Percentiles rank a stretch among this genome's conserved stretches.
Conservation (phyloP, 306 rosid species). For the Pachyrhizus erosus region DNA sequence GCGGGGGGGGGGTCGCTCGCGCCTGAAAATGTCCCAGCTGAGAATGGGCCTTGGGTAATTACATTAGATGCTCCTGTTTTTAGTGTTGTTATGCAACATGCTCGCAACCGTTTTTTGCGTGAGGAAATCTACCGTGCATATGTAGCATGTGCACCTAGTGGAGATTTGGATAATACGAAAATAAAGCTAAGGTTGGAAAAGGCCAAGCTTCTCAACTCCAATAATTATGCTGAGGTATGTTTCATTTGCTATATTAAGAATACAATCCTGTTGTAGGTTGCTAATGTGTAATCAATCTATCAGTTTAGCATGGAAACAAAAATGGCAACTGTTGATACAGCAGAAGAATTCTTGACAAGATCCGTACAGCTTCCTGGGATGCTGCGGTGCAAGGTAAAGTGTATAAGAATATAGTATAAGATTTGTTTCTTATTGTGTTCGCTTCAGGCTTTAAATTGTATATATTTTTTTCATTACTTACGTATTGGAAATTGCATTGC, state of each 20-base stretch:
- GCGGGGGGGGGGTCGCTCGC: no score
- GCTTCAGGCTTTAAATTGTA: no score
- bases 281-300: slow-evolving; percentile 45
- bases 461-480: no score
- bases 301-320: slow-evolving; percentile 99
- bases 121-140: slow-evolving; percentile 86
- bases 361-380: slow-evolving; percentile 92
- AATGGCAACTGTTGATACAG: slow-evolving; percentile 97
- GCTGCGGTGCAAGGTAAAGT: slow-evolving; percentile 86
- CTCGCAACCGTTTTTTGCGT: slow-evolving; percentile 80
- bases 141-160: slow-evolving; percentile 81
- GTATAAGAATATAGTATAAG: background rate
- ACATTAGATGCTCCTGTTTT: slow-evolving; percentile 90
- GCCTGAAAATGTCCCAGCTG: slow-evolving; percentile 85
- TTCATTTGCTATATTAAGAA: slow-evolving; percentile 12
- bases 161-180: slow-evolving; percentile 83
- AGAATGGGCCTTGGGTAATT: slow-evolving; percentile 93
- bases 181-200: slow-evolving; percentile 92
- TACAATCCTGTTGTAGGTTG: slow-evolving; percentile 33
- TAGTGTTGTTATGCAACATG: slow-evolving; percentile 92
- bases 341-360: slow-evolving; percentile 88
- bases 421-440: slow-evolving; percentile 36
- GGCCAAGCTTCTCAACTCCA: slow-evolving; percentile 88
- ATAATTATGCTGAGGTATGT: slow-evolving; percentile 95
- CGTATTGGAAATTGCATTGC: no score